Conservation (phyloP, 768 basidiomycete genomes). For the Termitomyces sp. region DNA sequence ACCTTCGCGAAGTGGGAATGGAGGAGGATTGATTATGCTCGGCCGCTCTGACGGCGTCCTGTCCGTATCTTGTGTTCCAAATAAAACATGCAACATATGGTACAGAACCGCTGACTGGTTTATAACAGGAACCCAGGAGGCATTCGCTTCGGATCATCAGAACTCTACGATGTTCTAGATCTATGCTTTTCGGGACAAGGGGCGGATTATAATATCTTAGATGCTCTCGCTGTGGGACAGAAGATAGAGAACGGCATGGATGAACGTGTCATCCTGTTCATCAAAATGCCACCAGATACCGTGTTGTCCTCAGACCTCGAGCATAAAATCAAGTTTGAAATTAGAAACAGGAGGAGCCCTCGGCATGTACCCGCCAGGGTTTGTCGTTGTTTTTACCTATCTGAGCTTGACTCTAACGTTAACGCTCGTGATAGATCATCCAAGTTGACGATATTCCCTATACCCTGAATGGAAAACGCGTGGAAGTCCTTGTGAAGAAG, state of each 20-base stretch:
- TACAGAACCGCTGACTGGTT: slow-evolving; percentile 19
- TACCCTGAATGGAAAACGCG: slow-evolving; percentile 76
- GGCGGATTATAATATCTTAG: slow-evolving; percentile 38
- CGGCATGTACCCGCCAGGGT: slow-evolving; percentile 76
- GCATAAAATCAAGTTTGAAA: slow-evolving; percentile 52
- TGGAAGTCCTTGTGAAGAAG: slow-evolving; percentile 78
- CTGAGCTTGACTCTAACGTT: background rate
- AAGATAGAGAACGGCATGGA: slow-evolving; percentile 59
- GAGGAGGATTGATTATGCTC: slow-evolving; percentile 76
- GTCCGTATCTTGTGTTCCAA: slow-evolving; percentile 32
- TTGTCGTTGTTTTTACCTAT: slow-evolving; percentile 18
- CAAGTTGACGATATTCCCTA: slow-evolving; percentile 71
- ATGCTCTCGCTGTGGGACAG: slow-evolving; percentile 70
- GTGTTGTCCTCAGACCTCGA: slow-evolving; percentile 46
- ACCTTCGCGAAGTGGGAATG: slow-evolving; percentile 58
- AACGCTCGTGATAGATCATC: slow-evolving; percentile 42
- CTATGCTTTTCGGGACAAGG: slow-evolving; percentile 44
- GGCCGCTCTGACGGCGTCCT: slow-evolving; percentile 80
- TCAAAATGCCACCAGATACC: slow-evolving; percentile 53
- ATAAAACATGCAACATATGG: slow-evolving; percentile 6
- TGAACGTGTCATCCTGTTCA: slow-evolving; percentile 73
- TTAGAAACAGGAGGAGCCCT: slow-evolving; percentile 60
- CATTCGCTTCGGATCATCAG: slow-evolving; percentile 77
- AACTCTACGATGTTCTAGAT: slow-evolving; percentile 78
- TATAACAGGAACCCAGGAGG: slow-evolving; percentile 66